A percentile compares a stretch with the other conserved stretches of the same genome.
phyloP scores from a whole-genome alignment of 164 flowering plant genomes.

The Magnolia officinalis region DNA sequence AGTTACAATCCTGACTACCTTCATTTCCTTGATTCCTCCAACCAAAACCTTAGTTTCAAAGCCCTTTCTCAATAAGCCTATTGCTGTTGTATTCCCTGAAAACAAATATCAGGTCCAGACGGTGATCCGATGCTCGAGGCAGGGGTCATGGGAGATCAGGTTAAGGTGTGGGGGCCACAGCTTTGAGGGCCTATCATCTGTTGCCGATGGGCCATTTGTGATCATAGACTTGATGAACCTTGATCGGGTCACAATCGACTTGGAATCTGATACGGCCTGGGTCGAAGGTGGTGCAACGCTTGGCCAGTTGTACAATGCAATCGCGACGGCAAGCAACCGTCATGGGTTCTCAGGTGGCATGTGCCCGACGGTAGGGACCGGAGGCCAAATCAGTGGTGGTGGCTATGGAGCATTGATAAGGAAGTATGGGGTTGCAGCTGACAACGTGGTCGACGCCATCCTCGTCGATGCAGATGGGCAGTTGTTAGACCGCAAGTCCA shows the following conservation, averaged over 20 bases:
- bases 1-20: background rate
- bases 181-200: slow-evolving; percentile 25
- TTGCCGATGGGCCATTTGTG: slow-evolving; percentile 12
- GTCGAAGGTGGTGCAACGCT: slow-evolving; percentile 28
- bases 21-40: background rate
- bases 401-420: too few relatives aligned
- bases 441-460: too few relatives aligned
- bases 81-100: background rate
- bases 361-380: slow-evolving; percentile 13
- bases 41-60: background rate
- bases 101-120: too few relatives aligned
- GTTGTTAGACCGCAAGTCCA: too few relatives aligned
- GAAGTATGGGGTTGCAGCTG: too few relatives aligned
- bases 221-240: slow-evolving; percentile 21
- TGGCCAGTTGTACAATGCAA: slow-evolving; percentile 21
- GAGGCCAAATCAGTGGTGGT: too few relatives aligned
- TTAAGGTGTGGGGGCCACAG: slow-evolving; percentile 26
- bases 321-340: slow-evolving; percentile 11
- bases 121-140: too few relatives aligned
- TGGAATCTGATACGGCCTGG: slow-evolving; percentile 21
- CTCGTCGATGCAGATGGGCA: too few relatives aligned
- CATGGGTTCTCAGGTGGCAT: slow-evolving; percentile 27
- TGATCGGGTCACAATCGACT: slow-evolving; percentile 12
- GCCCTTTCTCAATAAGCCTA: background rate
- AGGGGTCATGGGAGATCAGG: slow-evolving; percentile 4